Base-by-base conservation (phyloP, 345 rosid species). In the Psidium guajava region DNA sequence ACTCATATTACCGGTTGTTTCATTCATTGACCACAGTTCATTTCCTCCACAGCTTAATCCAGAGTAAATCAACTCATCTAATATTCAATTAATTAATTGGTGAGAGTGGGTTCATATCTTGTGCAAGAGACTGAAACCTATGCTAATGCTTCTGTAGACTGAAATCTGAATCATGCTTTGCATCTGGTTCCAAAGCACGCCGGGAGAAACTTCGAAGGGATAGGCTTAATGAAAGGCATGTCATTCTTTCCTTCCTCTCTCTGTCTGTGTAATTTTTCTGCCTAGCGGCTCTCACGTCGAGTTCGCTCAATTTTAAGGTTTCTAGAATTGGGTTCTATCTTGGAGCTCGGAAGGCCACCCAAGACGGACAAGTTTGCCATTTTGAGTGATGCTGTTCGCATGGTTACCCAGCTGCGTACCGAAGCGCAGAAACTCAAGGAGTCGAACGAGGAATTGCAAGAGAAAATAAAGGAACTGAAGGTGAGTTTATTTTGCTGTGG, bases 171-270 rank as follows among this genome's bases (percentile, higher is more conserved):
- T 64, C 95, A n/a, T 93, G 93, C 84, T 89, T 92, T 86, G 89
- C 90, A 42, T 88, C 97, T 81, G 93, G 96, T 95, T 96, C 99
- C 52, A 97, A 97, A 86, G 99, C 99, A 58, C 95, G 99, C 86
- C 91, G 99, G 91, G 99, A 97, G 93, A 97, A 97, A 93, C 84
- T 92, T 94, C 98, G 99, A 22, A 92, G 99, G 84, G 98, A 97
- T 90, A 93, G 91, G 88, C 95, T 97, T 69, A 96, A 96, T 86
- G 99, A 97, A 92, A 97, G 95, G 99, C 96, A 92, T 77, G 80
- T 21, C 47, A 2, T 69, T 69, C 47, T 69, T 69, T 3, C 77
- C 18, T 69, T 69, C 82, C 56, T 55, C 89, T 82, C 57, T 74
- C 83, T 54, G 22, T 47, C 94, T 96, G 98, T 6, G 8, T 56